Evolutionary conservation across 2,329 filamentous ascomycete genomes (phyloP), one percentile per base, ranked within the genome.

Genomic region (Zymoseptoria passerinii): DNA sequence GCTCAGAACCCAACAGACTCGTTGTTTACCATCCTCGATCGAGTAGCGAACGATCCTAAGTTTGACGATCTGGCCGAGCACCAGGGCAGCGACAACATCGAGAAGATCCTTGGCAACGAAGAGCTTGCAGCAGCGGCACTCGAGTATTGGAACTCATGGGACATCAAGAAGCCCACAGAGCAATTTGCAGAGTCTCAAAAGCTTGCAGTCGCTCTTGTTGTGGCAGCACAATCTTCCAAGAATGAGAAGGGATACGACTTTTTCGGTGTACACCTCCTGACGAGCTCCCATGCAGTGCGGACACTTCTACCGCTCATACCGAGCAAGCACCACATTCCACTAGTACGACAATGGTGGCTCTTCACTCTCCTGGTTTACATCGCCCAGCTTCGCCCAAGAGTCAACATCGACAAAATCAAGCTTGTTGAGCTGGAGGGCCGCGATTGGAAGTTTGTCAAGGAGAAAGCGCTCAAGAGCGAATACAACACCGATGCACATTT

Each of bases 91-190:
- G 77, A 80, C 40, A 89, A 94, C 66, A 78, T 95, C 54, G 78
- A 84, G 4, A 74, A 75, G 1, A 76, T 96, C 7, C 86, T 96
- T 61, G 74, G 81, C 40, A 77, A 87, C 60, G 82, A 87, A 55
- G 86, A 92, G 69, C 82, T 87, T 55, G 87, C 92, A 68, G 78
- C 81, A 13, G 79, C 85, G 0, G 77, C 96, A 16, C 74, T 96
- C 51, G 87, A 95, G 65, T 90, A 97, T 76, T 97, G 91, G 90
- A 94, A 95, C 65, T 86, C 88, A 2, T 96, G 91, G 92, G 78
- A 80, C 8, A 79, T 95, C 8, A 75, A 80, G 8, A 80, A 92
- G 60, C 86, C 89, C 0, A 79, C 80, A n/a, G 79, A 81, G 63
- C 87, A 91, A 67, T 95, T 97, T 69, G 81, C 84, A 58, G 81